Base-by-base conservation (phyloP, 305 asterid species). In the Fraxinus platypoda region DNA sequence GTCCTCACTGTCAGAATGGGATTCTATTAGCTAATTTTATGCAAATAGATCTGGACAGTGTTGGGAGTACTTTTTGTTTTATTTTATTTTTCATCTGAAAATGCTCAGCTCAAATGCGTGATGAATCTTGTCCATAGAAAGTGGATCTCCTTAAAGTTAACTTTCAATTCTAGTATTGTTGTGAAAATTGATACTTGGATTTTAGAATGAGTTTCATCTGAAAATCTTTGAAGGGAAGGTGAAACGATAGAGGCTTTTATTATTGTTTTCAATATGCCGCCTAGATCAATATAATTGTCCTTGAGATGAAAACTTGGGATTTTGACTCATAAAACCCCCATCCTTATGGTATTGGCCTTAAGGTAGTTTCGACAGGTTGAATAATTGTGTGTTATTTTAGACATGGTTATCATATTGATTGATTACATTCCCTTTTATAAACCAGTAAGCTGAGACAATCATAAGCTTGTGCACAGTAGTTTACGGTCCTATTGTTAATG, bases 81-180 rank as follows among this genome's bases (percentile, higher is more conserved):
- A 8, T 72, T 64, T 77, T 62, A 2, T 43, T 43, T 9, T 17
- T 41, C 28, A 41, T 66, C 46, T 8, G 57, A 43, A 78, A 26
- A 76, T 79, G 73, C 76, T 75, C 28, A 68, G 33, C 59, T 49
- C 59, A 49, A 49, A 64, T 64, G 34, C 78, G n/a, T 79, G 70
- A 34, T 79, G 34, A 41, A 76, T 75, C 57, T 33, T 79, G 78
- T 52, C 19, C 78, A 19, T 21, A 49, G 80, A 76, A 83, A 81
- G 73, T 43, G 34, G 76, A 64, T 6, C 71, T 49, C 25, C 75
- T 76, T 33, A 37, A 52, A 30, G 23, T 17, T 9, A 76, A 34
- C 37, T 37, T 68, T 34, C 64, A 4, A 35, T 76, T 34, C 46
- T 41, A 37, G 79, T 54, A 19, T 66, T 79, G 28, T 64, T 74